A percentile compares a stretch with the other conserved stretches of the same genome.
Evolutionary conservation across 345 rosid genomes (phyloP).

Genomic region (Euphorbia lathyris): DNA sequence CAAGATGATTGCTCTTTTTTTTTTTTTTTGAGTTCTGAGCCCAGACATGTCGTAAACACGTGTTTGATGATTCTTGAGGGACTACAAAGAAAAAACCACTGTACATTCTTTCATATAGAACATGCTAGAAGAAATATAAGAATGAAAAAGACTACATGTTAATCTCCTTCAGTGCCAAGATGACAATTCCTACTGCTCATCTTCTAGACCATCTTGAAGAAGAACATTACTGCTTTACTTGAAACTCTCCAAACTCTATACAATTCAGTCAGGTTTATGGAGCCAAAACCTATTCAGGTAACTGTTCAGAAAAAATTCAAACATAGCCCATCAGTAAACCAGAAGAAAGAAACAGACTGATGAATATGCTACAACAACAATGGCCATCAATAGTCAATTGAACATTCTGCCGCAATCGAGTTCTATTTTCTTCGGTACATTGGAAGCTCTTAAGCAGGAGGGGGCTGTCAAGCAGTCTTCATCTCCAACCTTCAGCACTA

Average conservation of each 20-base stretch:
- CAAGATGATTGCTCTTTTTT: neutral
- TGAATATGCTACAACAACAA: neutral
- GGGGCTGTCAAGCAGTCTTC: neutral
- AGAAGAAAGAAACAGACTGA: neutral
- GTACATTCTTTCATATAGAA: slow-evolving; percentile 1
- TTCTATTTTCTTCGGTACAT: neutral
- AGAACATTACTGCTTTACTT: neutral
- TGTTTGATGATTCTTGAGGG: neutral
- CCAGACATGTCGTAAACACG: neutral
- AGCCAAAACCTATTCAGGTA: neutral
- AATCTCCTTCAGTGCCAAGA: neutral
- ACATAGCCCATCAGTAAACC: neutral
- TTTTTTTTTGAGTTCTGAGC: neutral
- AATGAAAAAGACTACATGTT: neutral
- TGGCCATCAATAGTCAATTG: neutral
- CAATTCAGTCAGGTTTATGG: neutral
- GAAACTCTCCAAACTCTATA: neutral
- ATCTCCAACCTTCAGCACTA: neutral
- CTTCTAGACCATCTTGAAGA: neutral
- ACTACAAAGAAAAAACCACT: neutral
- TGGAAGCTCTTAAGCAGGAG: neutral
- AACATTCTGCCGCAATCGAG: too few species aligned
- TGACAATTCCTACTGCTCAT: neutral
- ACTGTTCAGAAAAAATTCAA: slow-evolving; percentile 2
- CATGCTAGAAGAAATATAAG: neutral